Evolutionary conservation across 805 yeast species (phyloP), one percentile per base, ranked within the genome.

Genomic region (Saccharomyces jurei): DNA sequence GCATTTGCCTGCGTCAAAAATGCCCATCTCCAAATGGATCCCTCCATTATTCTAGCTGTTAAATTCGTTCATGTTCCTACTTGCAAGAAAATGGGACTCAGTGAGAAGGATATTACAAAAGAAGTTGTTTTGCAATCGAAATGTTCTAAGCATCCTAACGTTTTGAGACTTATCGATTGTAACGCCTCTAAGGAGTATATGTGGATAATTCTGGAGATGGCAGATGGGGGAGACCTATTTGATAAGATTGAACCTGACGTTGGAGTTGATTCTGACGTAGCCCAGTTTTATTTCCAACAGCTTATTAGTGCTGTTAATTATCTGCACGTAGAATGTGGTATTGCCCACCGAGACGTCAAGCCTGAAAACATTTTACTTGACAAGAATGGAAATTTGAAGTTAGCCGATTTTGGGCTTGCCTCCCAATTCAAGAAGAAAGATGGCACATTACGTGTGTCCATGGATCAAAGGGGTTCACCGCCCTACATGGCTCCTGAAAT

Each of bases 401-500:
- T 86, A n/a, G 83, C 89, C 0, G 94, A 86, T 69, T 86, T 87
- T 70, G 94, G 94, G 0, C 70, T 87, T 14, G 89, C 91, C 0
- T 77, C 83, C 30, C 81, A 82, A 8, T 84, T 77, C 62, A 76
- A 72, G 58, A 77, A 78, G 46, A 75, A 72, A 41, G 72, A 72
- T 52, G 86, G 86, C 1, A 66, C 74, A 4, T 73, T 72, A 50
- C 67, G 82, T 54, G 53, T 74, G 49, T 77, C 82, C 44, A 65
- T 70, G 26, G 78, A 83, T 29, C 77, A 84, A 31, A 80, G 89
- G 67, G 87, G 92, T 0, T 82, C 87, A 1, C 86, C 88, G 1
- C 91, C 90, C 5, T 86, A 86, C 63, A 79, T 84, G 74, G 92
- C 94, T 0, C 94, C 94, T 1, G 94, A 86, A 61, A 77, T 86